phyloP scores from a whole-genome alignment of 2,329 filamentous ascomycete genomes.

The Aspergillus luchuensis region DNA sequence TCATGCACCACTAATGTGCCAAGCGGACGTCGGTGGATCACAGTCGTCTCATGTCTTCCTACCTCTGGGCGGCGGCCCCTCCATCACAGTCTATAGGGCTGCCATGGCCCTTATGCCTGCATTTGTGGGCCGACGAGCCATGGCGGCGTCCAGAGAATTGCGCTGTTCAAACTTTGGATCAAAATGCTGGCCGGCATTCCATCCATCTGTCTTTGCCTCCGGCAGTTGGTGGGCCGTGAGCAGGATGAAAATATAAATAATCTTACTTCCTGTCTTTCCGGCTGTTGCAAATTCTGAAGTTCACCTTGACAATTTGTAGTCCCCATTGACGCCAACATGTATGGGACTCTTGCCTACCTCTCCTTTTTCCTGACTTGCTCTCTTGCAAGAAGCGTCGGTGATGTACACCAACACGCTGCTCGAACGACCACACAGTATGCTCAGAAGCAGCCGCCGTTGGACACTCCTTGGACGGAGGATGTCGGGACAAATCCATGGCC shows the following conservation, averaged over 20 bases:
- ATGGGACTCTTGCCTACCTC: neutral
- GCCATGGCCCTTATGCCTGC: neutral
- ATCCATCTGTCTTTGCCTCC: neutral
- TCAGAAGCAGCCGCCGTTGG: constrained; percentile 44
- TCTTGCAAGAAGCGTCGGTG: neutral
- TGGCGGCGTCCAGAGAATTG: neutral
- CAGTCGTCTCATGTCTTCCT: neutral
- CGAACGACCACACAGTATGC: constrained; percentile 34
- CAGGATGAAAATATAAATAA: neutral
- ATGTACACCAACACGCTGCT: neutral
- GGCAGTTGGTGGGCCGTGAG: neutral
- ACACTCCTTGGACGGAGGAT: constrained; percentile 49
- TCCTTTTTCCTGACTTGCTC: neutral
- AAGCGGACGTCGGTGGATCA: neutral
- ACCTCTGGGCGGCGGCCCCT: neutral
- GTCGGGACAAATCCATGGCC: constrained; percentile 54
- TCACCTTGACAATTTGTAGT: neutral
- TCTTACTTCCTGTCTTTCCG: neutral
- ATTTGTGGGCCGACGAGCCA: neutral
- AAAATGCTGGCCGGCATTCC: neutral
- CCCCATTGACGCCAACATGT: neutral
- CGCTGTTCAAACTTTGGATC: neutral
- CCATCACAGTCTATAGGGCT: neutral
- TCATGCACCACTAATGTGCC: neutral
- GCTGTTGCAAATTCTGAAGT: neutral